Conservation (phyloP, 805 yeast species). For the Yamadazyma insecticola region DNA sequence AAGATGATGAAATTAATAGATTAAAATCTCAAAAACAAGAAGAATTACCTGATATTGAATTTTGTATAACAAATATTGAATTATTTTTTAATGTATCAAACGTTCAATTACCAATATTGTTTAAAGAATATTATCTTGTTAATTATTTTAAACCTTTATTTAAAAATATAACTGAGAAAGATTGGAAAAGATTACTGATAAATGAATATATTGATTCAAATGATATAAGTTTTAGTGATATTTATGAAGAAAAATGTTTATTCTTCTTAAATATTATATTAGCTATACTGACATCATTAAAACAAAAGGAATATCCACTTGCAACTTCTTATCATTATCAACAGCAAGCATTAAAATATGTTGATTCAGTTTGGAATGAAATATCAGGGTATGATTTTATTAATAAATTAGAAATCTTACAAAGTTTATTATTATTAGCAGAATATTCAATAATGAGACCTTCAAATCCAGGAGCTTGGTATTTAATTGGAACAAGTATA, state of each 20-base stretch:
- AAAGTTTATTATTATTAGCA: constrained; percentile 12
- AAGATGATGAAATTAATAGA: constrained; percentile 3
- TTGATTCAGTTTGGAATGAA: constrained; percentile 10
- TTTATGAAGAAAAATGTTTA: constrained; percentile 5
- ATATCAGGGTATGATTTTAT: constrained; percentile 2
- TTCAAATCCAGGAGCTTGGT: constrained; percentile 16
- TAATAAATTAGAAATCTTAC: constrained; percentile 12
- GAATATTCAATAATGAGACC: constrained; percentile 16
- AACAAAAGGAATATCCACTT: constrained; percentile 11
- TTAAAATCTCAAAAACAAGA: constrained; percentile 5
- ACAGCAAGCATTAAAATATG: constrained; percentile 7
- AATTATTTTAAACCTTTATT: constrained; percentile 12
- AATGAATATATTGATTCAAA: not conserved
- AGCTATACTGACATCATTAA: constrained; percentile 14
- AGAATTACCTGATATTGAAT: constrained; percentile 2
- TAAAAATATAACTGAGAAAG: constrained; percentile 2
- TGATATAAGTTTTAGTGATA: not conserved
- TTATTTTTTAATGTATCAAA: constrained; percentile 10
- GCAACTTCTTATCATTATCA: constrained; percentile 8
- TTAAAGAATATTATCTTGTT: constrained; percentile 10
- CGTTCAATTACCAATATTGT: constrained; percentile 13
- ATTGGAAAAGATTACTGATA: constrained; percentile 4
- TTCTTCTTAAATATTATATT: constrained; percentile 13
- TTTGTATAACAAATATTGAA: constrained; percentile 8
- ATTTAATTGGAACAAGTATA: constrained; percentile 12